Evolutionary conservation across 2,329 filamentous ascomycete genomes (phyloP), one percentile per base, ranked within the genome.

Genomic region (Gnomoniopsis smithogilvyi): DNA sequence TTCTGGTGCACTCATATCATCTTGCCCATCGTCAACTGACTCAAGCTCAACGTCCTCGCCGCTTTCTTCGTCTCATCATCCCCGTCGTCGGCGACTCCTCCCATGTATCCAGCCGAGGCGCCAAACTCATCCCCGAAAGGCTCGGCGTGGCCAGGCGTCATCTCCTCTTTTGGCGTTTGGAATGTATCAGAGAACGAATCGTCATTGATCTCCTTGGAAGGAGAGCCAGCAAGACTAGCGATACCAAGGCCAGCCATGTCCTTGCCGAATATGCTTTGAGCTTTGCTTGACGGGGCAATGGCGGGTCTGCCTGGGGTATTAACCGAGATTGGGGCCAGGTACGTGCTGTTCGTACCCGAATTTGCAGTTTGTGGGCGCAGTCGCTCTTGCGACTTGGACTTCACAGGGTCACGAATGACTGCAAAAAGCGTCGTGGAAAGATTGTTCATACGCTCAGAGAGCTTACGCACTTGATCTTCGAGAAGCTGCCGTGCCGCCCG

Each of bases 11-110:
- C 41, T 50, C 64, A 65, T 54, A 65, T 61, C 17, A 71, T 69
- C 64, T 73, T 75, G 46, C 73, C 74, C 64, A 82, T 72, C 1
- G 84, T 87, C 65, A 87, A 70, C 67, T 85, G 83, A 61, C 83
- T 84, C 12, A 89, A 75, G 30, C 83, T 90, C 67, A 91, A 78
- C 47, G 85, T 88, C 63, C 83, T 82, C 22, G 83, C 84, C 1
- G 86, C 84, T 68, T 76, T 83, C 62, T 81, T 80, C 53, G 73
- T 71, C 49, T 70, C 72, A 21, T 68, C 65, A 15, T 45, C 63
- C n/a, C 58, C 66, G 15, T 52, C 51, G 12, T 61, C 61, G 36
- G 62, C 61, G 11, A 73, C 70, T 52, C 74, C 72, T 21, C 73
- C 73, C 26, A 74, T 74, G 24, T 66, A 71, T 43, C 61, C 69